Conservation (phyloP, 257 asterid genomes). For the Striga asiatica region DNA sequence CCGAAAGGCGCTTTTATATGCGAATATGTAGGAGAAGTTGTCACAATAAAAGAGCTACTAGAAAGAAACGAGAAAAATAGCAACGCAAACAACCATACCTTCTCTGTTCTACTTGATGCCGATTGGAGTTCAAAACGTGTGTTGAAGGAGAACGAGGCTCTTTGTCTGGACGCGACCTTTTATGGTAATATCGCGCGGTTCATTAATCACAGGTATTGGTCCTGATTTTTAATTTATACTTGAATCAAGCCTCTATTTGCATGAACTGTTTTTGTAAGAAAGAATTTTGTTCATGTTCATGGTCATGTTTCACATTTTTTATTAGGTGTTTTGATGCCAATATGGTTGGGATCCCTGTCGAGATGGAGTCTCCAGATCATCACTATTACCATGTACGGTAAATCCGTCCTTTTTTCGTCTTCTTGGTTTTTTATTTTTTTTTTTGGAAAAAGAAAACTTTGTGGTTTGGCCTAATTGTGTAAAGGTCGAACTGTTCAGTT, state of each 20-base stretch:
- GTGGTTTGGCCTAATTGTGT: too few relatives aligned
- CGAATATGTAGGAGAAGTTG: constrained; percentile 44
- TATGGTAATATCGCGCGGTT: constrained; percentile 56
- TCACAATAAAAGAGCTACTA: constrained; percentile 31
- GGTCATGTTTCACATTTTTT: background rate
- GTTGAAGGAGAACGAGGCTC: constrained; percentile 45
- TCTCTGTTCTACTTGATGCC: constrained; percentile 43
- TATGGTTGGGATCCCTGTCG: constrained; percentile 53
- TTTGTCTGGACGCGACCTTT: constrained; percentile 41
- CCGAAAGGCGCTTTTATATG: constrained; percentile 63
- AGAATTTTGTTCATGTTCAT: background rate
- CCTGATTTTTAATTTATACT: background rate
- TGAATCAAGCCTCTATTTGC: background rate
- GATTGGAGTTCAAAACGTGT: constrained; percentile 40
- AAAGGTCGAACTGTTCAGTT: too few relatives aligned
- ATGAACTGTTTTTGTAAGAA: background rate
- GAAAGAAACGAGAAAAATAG: constrained; percentile 20
- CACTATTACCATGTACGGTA: constrained; percentile 52
- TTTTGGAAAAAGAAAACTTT: too few relatives aligned
- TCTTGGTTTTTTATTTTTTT: background rate
- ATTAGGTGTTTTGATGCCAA: constrained; percentile 56
- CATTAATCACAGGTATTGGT: constrained; percentile 45
- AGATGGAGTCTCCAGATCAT: constrained; percentile 58
- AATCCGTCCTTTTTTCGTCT: background rate
- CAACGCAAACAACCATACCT: constrained; percentile 21